Base-by-base conservation (phyloP, 345 rosid species). In the Passiflora organensis region DNA sequence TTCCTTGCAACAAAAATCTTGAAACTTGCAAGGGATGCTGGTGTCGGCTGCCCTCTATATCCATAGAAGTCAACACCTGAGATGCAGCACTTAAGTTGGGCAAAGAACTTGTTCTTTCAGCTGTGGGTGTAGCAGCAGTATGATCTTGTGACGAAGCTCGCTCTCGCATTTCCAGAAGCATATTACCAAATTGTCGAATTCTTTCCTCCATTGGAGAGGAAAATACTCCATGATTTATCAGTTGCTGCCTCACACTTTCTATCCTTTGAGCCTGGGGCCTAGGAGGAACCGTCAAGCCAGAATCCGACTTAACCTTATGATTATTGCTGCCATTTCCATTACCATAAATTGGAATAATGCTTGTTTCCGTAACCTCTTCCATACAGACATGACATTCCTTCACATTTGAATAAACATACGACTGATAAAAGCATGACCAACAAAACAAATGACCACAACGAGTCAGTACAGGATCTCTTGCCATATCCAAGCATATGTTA, bases 271-370 rank as follows among this genome's bases (percentile, higher is more conserved):
- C 85, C 42, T 44, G 50, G 20, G 89, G 89, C 58, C 89, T 72
- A 13, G 73, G 75, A 59, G 89, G 89, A 45, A 78, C 44, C 71
- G 24, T 41, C n/a, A 74, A 41, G 44, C 67, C 69, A 32, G 71
- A 65, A n/a, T 74, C 79, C 0, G 38, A 63, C 63, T 71, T 70
- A 10, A 59, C 28, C 56, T 69, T 67, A 20, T 41, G 22, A 39
- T 53, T 14, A 21, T 28, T 48, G 20, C 23, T 5, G 52, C 53
- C 63, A 48, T 59, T 65, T 15, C 79, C 79, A 51, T 69, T 68
- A 14, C 86, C 89, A 55, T 83, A 80, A 23, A 83, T 76, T 13
- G 89, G 89, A 71, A 72, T 74, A 62, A 83, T 58, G 55, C 64
- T 72, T 15, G 67, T 44, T 48, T 78, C 81, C 0, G 72, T 55